Evolutionary conservation across 345 rosid species (phyloP).

Genomic region (Moringa oleifera): DNA sequence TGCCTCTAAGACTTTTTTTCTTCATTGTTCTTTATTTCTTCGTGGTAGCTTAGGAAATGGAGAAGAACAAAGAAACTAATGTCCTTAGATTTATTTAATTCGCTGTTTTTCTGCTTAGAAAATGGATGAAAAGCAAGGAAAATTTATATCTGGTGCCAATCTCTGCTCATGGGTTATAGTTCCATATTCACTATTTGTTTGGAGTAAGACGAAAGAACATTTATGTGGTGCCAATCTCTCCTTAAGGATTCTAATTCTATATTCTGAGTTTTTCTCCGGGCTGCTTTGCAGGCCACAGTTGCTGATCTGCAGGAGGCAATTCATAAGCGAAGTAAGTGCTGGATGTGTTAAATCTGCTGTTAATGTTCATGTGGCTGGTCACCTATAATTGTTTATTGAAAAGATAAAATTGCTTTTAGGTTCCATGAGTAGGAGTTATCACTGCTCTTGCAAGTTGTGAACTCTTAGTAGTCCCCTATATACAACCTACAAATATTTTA

Average conservation of each 20-base stretch:
- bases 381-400: neutral
- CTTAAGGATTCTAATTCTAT: too few species aligned
- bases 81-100: neutral
- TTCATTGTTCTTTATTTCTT: neutral
- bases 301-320: constrained; percentile 92
- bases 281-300: constrained; percentile 66
- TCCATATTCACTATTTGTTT: constrained; percentile 7
- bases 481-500: too few species aligned
- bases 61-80: neutral
- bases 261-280: constrained; percentile 6
- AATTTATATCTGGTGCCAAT: neutral
- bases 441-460: too few species aligned
- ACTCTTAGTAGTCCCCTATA: too few species aligned
- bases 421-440: too few species aligned
- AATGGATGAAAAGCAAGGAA: neutral
- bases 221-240: too few species aligned
- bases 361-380: neutral
- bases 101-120: constrained; percentile 11
- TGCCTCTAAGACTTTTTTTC: neutral
- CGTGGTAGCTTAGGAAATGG: neutral
- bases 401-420: too few species aligned
- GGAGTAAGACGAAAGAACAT: too few species aligned
- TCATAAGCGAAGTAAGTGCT: constrained; percentile 63
- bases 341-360: neutral
- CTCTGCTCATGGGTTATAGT: neutral